Evolutionary conservation across 2,329 filamentous ascomycete genomes (phyloP).

Genomic region (Botryotinia convoluta): DNA sequence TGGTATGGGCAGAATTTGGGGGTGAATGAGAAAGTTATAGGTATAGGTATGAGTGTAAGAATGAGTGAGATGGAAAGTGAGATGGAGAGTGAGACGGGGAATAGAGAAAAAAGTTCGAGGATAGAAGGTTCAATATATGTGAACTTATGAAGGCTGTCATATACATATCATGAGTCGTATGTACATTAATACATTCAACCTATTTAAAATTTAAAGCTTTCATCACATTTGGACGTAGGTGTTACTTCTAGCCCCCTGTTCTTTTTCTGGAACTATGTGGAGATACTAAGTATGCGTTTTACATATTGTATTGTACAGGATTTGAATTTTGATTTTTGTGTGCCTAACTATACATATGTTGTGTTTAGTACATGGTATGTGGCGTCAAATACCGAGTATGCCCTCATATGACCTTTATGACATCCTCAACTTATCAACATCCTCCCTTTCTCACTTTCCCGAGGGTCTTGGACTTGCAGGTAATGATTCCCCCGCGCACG

Average conservation of each 20-base stretch:
- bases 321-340: not conserved
- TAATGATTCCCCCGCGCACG: not conserved
- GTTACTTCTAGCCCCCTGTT: fast-evolving
- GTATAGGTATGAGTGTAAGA: too few relatives aligned
- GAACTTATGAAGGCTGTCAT: too few relatives aligned
- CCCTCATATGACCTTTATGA: not conserved
- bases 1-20: too few relatives aligned
- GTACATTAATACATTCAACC: fast-evolving
- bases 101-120: too few relatives aligned
- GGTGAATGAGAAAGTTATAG: too few relatives aligned
- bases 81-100: too few relatives aligned
- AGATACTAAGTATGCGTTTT: not conserved
- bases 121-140: too few relatives aligned
- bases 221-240: not conserved
- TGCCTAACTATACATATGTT: not conserved
- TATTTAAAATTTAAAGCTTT: fast-evolving
- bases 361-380: not conserved
- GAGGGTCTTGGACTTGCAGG: not conserved
- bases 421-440: not conserved
- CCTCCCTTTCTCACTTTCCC: not conserved
- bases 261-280: not conserved
- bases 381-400: not conserved
- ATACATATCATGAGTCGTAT: too few relatives aligned
- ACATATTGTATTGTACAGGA: not conserved
- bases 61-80: too few relatives aligned